phyloP scores from a whole-genome alignment of 2,329 filamentous ascomycete species.

The Xylaria hypoxylon region DNA sequence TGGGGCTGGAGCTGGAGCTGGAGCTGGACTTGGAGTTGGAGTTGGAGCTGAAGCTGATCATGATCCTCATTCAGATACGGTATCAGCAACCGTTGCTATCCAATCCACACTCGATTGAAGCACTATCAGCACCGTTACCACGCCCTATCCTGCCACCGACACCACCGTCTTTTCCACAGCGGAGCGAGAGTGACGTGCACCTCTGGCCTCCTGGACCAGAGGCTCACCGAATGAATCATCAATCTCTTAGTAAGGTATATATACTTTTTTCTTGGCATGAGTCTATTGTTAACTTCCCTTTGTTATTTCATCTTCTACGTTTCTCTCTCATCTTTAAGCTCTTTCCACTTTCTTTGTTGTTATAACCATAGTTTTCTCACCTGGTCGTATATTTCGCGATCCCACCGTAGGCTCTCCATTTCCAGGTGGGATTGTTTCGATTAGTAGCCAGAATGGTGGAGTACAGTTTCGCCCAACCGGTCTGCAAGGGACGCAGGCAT shows the following conservation, averaged over 20 bases:
- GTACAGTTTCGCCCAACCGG: constrained; percentile 43
- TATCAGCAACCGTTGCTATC: constrained; percentile 40
- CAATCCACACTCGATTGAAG: constrained; percentile 39
- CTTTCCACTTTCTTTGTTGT: not conserved
- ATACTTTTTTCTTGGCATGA: constrained; percentile 34
- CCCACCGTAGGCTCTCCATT: constrained; percentile 27
- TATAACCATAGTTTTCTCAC: constrained; percentile 20
- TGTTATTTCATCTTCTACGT: not conserved
- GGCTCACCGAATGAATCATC: constrained; percentile 60
- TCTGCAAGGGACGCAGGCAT: constrained; percentile 44
- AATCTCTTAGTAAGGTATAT: constrained; percentile 59
- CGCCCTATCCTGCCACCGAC: constrained; percentile 38
- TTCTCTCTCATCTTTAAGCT: constrained; percentile 18
- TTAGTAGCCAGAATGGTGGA: constrained; percentile 36
- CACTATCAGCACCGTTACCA: constrained; percentile 36
- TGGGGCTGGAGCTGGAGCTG: constrained; percentile 10
- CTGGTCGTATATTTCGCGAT: constrained; percentile 9
- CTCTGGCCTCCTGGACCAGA: constrained; percentile 53
- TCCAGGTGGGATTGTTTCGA: constrained; percentile 32
- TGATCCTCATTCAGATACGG: constrained; percentile 41
- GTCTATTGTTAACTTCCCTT: not conserved
- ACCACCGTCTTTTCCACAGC: constrained; percentile 44
- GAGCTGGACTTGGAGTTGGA: constrained; percentile 13
- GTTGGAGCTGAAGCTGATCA: constrained; percentile 31
- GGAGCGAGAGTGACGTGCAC: constrained; percentile 48